phyloP scores from a whole-genome alignment of 2,329 filamentous ascomycete genomes.

The Didymella glomerata region DNA sequence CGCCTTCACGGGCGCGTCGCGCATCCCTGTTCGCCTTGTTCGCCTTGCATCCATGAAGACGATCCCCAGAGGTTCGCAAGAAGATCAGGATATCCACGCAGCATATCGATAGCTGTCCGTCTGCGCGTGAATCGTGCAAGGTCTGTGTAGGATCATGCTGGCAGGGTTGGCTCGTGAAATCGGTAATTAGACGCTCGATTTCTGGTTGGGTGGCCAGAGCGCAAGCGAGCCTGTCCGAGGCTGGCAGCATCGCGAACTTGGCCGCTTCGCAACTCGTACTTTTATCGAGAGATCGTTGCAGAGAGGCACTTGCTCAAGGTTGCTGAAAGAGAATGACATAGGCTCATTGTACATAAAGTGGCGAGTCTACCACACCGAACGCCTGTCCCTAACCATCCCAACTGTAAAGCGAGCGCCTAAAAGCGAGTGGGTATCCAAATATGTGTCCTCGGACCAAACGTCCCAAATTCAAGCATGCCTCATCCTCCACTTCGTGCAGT shows the following conservation, averaged over 20 bases:
- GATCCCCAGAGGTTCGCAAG: conserved; percentile 19
- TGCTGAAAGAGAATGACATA: not conserved
- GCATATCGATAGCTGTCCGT: conserved; percentile 17
- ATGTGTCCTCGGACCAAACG: not conserved
- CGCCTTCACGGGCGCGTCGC: conserved; percentile 13
- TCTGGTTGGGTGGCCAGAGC: conserved; percentile 6
- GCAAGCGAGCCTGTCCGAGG: conserved; percentile 6
- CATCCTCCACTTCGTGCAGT: not conserved
- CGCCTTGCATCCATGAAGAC: conserved; percentile 26
- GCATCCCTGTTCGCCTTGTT: conserved; percentile 16
- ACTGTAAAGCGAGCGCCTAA: not conserved
- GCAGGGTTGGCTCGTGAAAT: conserved; percentile 6
- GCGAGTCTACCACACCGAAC: conserved; percentile 7
- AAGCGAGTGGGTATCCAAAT: conserved; percentile 19
- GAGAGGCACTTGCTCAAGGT: not conserved
- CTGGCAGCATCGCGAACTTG: conserved; percentile 11
- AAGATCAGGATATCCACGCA: conserved; percentile 13
- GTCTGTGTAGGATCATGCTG: conserved; percentile 11
- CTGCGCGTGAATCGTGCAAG: not conserved
- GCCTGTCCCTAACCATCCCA: not conserved
- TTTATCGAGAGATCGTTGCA: not conserved
- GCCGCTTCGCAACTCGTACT: not conserved
- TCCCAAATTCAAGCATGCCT: not conserved
- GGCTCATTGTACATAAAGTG: conserved; percentile 11
- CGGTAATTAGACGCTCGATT: conserved; percentile 9